These are phyloP conservation scores for Sporothrix dimorphospora DNA, from an alignment of 2,329 filamentous ascomycete species.

Conservation along the genomic window DNA sequence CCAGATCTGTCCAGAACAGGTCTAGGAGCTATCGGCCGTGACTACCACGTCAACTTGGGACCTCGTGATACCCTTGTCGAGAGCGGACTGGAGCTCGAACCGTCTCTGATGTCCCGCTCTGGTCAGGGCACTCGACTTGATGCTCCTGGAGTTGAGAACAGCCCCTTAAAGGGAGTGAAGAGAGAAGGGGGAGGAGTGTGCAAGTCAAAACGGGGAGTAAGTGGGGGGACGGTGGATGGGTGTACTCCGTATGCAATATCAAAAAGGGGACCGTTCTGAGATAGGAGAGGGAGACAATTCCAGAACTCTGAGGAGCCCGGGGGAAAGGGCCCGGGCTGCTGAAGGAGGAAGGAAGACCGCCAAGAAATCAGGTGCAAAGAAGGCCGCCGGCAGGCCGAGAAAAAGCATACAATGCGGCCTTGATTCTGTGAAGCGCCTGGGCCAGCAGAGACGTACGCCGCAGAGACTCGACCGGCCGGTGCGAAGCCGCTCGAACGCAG, in stretches of 20 bases:
- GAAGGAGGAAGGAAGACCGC: not conserved
- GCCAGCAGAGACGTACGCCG: not conserved
- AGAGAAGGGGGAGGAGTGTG: constrained; percentile 14
- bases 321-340: not conserved
- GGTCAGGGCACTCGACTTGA: constrained; percentile 5
- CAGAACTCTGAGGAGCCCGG: not conserved
- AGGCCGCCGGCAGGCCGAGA: not conserved
- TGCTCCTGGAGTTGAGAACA: not conserved
- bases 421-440: not conserved
- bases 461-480: not conserved
- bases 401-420: not conserved
- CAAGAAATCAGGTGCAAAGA: constrained; percentile 10
- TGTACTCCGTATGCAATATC: not conserved
- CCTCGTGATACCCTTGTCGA: constrained; percentile 26
- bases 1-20: too few relatives aligned
- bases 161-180: not conserved
- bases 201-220: not conserved
- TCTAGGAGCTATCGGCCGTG: constrained; percentile 11
- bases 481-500: not conserved
- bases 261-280: not conserved
- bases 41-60: not conserved
- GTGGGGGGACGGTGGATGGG: not conserved
- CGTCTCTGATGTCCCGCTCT: constrained; percentile 21
- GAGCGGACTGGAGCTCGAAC: constrained; percentile 20
- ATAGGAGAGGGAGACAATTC: not conserved